These are phyloP conservation scores for Prototheca stagnorum DNA, from an alignment of 163 green algal species.

Conservation along the genomic window DNA sequence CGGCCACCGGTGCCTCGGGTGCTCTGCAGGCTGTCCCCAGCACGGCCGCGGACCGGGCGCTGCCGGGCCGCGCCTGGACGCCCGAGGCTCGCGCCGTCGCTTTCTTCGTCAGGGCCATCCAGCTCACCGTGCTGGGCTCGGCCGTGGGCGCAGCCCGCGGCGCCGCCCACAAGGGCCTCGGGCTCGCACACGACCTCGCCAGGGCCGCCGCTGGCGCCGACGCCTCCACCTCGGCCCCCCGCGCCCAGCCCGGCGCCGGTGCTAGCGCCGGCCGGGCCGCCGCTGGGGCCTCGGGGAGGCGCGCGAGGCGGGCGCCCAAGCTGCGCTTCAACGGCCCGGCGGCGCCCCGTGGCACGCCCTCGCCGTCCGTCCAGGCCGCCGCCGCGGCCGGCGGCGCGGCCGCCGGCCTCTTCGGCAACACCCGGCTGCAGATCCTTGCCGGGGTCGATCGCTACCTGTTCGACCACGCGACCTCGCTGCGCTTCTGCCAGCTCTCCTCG, in stretches of 20 bases:
- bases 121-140: no score
- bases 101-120: slow-evolving; percentile 66
- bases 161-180: slow-evolving; percentile 34
- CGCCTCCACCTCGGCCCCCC: slow-evolving; percentile 50
- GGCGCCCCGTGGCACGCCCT: no score
- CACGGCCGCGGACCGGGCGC: slow-evolving; percentile 78
- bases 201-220: slow-evolving; percentile 39
- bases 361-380: slow-evolving; percentile 28
- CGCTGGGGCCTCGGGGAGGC: no score
- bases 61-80: slow-evolving; percentile 64
- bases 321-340: no score
- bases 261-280: no score
- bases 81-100: slow-evolving; percentile 30
- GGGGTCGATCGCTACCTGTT: slow-evolving; percentile 78
- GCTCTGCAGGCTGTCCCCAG: slow-evolving; percentile 76
- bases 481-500: slow-evolving; percentile 9
- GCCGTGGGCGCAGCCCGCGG: slow-evolving; percentile 66
- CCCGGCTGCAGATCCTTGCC: slow-evolving; percentile 34
- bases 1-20: slow-evolving; percentile 8
- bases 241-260: no score
- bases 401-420: slow-evolving; percentile 70
- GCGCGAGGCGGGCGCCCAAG: no score
- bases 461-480: slow-evolving; percentile 43
- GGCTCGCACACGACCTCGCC: slow-evolving; percentile 32
- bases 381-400: slow-evolving; percentile 61